phyloP scores from a whole-genome alignment of 1,139 yeast species.

The Arxiozyma slooffiae region DNA sequence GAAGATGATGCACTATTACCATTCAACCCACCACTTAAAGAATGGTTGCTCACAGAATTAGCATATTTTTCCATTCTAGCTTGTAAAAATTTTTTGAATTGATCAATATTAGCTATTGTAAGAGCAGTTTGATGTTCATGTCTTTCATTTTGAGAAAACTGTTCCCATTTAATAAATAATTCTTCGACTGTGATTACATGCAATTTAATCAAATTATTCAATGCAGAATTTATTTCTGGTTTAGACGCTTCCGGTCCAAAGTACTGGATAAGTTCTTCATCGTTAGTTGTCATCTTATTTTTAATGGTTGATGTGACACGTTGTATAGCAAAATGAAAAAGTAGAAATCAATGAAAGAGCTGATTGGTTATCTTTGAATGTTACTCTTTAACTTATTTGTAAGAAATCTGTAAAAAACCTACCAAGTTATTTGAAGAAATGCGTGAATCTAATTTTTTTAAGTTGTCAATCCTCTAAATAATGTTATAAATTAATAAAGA shows the following conservation, averaged over 20 bases:
- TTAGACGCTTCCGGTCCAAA: slow-evolving; percentile 43
- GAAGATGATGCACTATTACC: slow-evolving; percentile 5
- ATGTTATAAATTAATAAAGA: too few relatives aligned
- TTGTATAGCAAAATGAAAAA: not conserved
- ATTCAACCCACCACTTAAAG: not conserved
- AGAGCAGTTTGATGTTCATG: slow-evolving; percentile 37
- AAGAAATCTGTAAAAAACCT: not conserved
- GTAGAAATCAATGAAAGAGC: too few relatives aligned
- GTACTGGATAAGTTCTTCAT: slow-evolving; percentile 29
- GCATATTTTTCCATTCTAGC: slow-evolving; percentile 40
- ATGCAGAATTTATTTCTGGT: slow-evolving; percentile 37
- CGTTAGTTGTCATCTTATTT: slow-evolving; percentile 14
- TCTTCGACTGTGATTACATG: slow-evolving; percentile 52
- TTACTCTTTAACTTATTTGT: not conserved
- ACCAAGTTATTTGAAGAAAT: not conserved
- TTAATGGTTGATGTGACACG: not conserved
- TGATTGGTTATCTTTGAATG: too few relatives aligned
- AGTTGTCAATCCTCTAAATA: not conserved
- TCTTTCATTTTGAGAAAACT: slow-evolving; percentile 52
- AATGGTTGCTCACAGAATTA: slow-evolving; percentile 2
- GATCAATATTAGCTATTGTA: slow-evolving; percentile 37
- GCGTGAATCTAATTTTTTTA: not conserved
- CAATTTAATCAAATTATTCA: slow-evolving; percentile 39
- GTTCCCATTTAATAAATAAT: slow-evolving; percentile 77
- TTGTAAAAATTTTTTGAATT: slow-evolving; percentile 52